Evolutionary conservation across 2,329 filamentous ascomycete genomes (phyloP).

Genomic region (Fusarium nygamai): DNA sequence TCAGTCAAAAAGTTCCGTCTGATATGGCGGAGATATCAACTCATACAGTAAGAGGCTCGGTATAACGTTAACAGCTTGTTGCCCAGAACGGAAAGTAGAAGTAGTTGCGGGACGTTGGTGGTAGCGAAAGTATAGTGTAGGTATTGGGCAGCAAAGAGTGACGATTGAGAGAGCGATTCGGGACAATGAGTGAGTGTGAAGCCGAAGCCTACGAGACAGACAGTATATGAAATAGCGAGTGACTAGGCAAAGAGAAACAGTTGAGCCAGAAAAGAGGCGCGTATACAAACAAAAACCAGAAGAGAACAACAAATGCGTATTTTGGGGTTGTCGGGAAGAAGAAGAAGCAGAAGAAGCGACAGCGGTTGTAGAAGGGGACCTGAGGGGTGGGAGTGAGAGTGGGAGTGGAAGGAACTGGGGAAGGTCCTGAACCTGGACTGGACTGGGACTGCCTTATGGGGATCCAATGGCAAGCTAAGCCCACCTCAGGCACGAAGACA

Average conservation of each 20-base stretch:
- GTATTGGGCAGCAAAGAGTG: background rate
- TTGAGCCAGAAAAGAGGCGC: constrained; percentile 19
- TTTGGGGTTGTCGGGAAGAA: constrained; percentile 9
- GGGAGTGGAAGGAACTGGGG: constrained; percentile 27
- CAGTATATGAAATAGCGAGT: constrained; percentile 21
- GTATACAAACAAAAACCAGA: constrained; percentile 13
- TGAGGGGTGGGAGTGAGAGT: constrained; percentile 3
- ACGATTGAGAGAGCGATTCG: constrained; percentile 8
- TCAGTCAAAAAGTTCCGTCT: constrained; percentile 27
- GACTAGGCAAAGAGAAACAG: constrained; percentile 1
- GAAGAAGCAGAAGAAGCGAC: constrained; percentile 19
- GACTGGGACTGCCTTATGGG: constrained; percentile 13
- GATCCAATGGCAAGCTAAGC: constrained; percentile 11
- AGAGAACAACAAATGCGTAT: constrained; percentile 10
- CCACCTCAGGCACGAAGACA: constrained; percentile 23
- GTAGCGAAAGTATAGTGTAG: constrained; percentile 7
- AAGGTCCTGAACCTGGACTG: constrained; percentile 9
- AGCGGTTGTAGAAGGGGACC: constrained; percentile 9
- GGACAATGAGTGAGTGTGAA: constrained; percentile 27
- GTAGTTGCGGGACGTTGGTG: constrained; percentile 4
- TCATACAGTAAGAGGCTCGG: constrained; percentile 11
- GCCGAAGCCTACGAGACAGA: background rate
- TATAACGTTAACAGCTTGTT: constrained; percentile 15
- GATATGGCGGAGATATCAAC: constrained; percentile 21
- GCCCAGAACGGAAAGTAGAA: constrained; percentile 31